Evolutionary conservation across 495 filamentous ascomycete genomes (phyloP).

Genomic region (Hyaloscypha finlandica): DNA sequence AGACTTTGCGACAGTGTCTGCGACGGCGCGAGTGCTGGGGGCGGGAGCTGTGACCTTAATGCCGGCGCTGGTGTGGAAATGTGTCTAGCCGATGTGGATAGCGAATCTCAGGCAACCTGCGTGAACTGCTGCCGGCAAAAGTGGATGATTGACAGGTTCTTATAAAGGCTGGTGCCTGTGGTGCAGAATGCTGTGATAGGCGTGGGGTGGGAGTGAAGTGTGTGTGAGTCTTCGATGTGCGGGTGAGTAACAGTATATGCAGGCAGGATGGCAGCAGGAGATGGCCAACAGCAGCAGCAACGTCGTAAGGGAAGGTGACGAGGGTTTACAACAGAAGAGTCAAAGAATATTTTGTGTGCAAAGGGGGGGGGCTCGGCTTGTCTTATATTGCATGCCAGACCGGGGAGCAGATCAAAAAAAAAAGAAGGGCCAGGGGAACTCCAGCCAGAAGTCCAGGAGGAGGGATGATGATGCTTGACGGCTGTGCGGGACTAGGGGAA

Average conservation of each 20-base stretch:
- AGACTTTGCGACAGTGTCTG: conserved; percentile 31
- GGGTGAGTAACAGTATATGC: conserved; percentile 20
- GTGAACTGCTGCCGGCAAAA: conserved; percentile 32
- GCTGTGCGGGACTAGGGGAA: conserved; percentile 26
- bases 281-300: conserved; percentile 12
- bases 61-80: conserved; percentile 16
- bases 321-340: conserved; percentile 10
- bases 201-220: not conserved
- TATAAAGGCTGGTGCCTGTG: not conserved
- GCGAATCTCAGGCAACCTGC: conserved; percentile 19
- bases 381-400: conserved; percentile 29
- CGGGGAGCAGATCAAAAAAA: conserved; percentile 4
- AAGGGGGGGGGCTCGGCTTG: conserved; percentile 22
- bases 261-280: conserved; percentile 12
- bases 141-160: not conserved
- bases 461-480: conserved; percentile 23
- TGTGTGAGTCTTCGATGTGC: conserved; percentile 6
- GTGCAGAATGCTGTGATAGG: not conserved
- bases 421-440: conserved; percentile 1
- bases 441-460: not conserved
- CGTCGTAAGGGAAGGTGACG: conserved; percentile 12
- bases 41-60: conserved; percentile 26
- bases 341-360: conserved; percentile 18
- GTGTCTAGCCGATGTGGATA: conserved; percentile 24
- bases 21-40: conserved; percentile 26